phyloP scores from a whole-genome alignment of 192 early-diverging fungal genomes.

The Spinellus fusiger region DNA sequence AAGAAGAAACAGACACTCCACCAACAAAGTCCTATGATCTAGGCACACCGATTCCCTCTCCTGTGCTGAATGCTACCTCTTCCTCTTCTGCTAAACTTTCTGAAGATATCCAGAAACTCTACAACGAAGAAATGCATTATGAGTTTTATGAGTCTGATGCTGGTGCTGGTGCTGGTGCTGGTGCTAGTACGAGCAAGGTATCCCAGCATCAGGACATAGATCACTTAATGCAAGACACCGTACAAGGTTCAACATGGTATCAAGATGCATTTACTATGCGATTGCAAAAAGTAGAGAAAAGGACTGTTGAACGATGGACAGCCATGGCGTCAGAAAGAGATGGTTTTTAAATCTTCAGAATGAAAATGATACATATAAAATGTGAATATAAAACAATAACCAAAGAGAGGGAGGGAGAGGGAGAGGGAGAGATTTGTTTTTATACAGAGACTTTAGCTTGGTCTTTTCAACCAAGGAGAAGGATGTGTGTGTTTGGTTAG shows the following conservation, averaged over 20 bases:
- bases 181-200: too few relatives aligned
- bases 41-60: neutral
- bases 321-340: too few relatives aligned
- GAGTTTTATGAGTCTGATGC: neutral
- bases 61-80: neutral
- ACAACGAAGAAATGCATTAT: neutral
- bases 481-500: too few relatives aligned
- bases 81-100: neutral
- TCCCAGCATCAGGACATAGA: too few relatives aligned
- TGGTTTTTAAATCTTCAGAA: too few relatives aligned
- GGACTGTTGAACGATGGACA: slow-evolving; percentile 7
- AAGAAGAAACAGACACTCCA: neutral
- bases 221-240: neutral
- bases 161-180: neutral
- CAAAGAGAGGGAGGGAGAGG: too few relatives aligned
- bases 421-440: too few relatives aligned
- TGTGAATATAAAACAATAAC: too few relatives aligned
- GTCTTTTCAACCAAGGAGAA: too few relatives aligned
- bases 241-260: neutral
- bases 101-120: slow-evolving; percentile 4
- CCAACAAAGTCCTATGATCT: neutral
- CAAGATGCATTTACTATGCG: neutral
- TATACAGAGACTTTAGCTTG: too few relatives aligned
- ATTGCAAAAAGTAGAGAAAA: slow-evolving; percentile 1
- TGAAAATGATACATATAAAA: too few relatives aligned